These are phyloP conservation scores for Fraxinus ornus DNA, from an alignment of 305 asterid genomes.

Conservation along the genomic window DNA sequence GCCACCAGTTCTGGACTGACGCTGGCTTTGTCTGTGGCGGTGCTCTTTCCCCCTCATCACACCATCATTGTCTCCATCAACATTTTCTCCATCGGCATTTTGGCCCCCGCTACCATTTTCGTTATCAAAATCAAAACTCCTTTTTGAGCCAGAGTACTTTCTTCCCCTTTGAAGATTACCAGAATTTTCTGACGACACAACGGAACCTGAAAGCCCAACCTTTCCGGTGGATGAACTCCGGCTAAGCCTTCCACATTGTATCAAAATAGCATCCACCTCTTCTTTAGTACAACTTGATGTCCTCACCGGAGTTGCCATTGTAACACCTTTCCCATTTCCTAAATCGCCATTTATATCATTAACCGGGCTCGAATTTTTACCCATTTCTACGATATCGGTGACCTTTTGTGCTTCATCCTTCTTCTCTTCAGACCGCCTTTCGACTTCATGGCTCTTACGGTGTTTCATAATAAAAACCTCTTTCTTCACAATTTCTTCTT, in stretches of 20 bases:
- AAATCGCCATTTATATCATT: not conserved
- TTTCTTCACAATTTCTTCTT: conserved; percentile 58
- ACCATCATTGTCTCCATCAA: conserved; percentile 29
- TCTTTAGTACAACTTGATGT: conserved; percentile 88
- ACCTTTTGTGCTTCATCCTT: conserved; percentile 28
- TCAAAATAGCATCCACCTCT: conserved; percentile 87
- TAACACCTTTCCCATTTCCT: conserved; percentile 2
- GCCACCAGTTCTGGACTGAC: not conserved
- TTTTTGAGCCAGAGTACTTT: conserved; percentile 81
- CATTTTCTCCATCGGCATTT: conserved; percentile 21
- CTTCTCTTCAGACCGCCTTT: conserved; percentile 51
- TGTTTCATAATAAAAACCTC: conserved; percentile 74
- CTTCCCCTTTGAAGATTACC: conserved; percentile 26
- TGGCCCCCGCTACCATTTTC: conserved; percentile 42
- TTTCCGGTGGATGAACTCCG: conserved; percentile 84
- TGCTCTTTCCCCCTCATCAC: conserved; percentile 55
- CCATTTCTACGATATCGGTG: not conserved
- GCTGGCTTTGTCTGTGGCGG: conserved; percentile 52
- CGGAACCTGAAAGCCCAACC: conserved; percentile 24
- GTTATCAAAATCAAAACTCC: conserved; percentile 80
- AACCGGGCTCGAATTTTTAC: not conserved
- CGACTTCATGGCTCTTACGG: conserved; percentile 69
- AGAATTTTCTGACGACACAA: conserved; percentile 33
- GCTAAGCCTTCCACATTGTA: conserved; percentile 93
- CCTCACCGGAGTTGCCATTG: conserved; percentile 53